phyloP scores from a whole-genome alignment of 1,139 yeast genomes.

The Lodderomyces metapsilosis region DNA sequence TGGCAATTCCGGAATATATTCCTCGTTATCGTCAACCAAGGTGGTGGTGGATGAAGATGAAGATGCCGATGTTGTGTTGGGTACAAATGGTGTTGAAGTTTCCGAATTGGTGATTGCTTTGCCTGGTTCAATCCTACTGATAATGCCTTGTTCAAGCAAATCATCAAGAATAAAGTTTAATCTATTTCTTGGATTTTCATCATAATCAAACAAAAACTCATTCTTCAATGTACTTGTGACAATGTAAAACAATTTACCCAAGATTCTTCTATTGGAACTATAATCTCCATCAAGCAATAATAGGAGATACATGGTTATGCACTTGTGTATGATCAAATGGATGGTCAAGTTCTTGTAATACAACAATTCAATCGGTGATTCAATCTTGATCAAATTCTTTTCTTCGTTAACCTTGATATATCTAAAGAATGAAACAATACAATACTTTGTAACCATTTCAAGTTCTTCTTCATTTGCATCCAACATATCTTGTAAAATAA shows the following conservation, averaged over 20 bases:
- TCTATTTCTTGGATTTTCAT: constrained; percentile 31
- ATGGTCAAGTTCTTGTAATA: constrained; percentile 45
- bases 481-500: constrained; percentile 17
- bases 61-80: background rate
- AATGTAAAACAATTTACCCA: constrained; percentile 32
- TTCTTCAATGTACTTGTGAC: constrained; percentile 42
- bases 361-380: constrained; percentile 41
- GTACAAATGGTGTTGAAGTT: background rate
- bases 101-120: background rate
- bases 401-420: constrained; percentile 31
- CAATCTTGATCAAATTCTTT: constrained; percentile 27
- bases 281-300: constrained; percentile 15
- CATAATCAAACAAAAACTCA: constrained; percentile 47
- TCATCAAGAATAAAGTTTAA: constrained; percentile 31
- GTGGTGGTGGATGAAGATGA: constrained; percentile 4
- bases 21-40: background rate
- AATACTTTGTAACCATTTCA: constrained; percentile 23
- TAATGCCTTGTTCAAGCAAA: constrained; percentile 19
- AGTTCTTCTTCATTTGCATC: constrained; percentile 19
- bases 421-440: constrained; percentile 35
- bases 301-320: constrained; percentile 35
- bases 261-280: constrained; percentile 18
- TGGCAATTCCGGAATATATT: constrained; percentile 15
- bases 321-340: constrained; percentile 39
- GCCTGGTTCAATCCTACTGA: constrained; percentile 3